Evolutionary conservation across 2,329 filamentous ascomycete genomes (phyloP).

Genomic region (Venturia carpophila): DNA sequence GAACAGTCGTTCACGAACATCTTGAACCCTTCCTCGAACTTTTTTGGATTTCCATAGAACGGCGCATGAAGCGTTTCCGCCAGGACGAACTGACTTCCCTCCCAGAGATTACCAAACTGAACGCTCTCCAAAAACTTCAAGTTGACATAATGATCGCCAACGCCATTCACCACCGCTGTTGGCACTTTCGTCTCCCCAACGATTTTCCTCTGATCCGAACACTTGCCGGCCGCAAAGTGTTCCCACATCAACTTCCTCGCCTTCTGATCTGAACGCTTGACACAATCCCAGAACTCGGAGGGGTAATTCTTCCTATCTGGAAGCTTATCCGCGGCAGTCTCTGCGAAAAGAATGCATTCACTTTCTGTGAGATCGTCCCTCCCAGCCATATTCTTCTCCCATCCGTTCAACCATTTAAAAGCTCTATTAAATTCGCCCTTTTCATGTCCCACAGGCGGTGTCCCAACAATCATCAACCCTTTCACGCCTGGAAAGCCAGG

Average conservation of each 20-base stretch:
- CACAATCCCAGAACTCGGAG: slow-evolving; percentile 25
- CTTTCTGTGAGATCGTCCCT: slow-evolving; percentile 22
- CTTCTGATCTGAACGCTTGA: slow-evolving; percentile 25
- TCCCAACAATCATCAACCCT: slow-evolving; percentile 28
- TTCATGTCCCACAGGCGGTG: slow-evolving; percentile 24
- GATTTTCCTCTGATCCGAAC: slow-evolving; percentile 24
- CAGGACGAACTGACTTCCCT: slow-evolving; percentile 25
- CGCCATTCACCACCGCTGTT: slow-evolving; percentile 28
- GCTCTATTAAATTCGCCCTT: slow-evolving; percentile 6
- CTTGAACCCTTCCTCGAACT: slow-evolving; percentile 19
- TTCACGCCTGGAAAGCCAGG: slow-evolving; percentile 19
- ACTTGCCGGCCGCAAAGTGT: slow-evolving; percentile 15
- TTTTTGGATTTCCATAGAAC: slow-evolving; percentile 27
- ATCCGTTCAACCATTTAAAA: slow-evolving; percentile 19
- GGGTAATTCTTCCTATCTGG: slow-evolving; percentile 15
- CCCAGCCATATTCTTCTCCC: slow-evolving; percentile 22
- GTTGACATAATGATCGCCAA: slow-evolving; percentile 27
- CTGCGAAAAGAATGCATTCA: slow-evolving; percentile 22
- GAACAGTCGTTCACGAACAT: slow-evolving; percentile 20
- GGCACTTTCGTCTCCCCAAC: slow-evolving; percentile 23
- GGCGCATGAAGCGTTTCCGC: slow-evolving; percentile 27
- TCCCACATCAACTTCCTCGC: slow-evolving; percentile 25
- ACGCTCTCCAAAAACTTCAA: slow-evolving; percentile 28
- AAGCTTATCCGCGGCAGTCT: neutral
- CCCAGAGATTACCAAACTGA: slow-evolving; percentile 26